Base-by-base conservation (phyloP, 2,329 filamentous ascomycete species). In the Boeremia exigua region DNA sequence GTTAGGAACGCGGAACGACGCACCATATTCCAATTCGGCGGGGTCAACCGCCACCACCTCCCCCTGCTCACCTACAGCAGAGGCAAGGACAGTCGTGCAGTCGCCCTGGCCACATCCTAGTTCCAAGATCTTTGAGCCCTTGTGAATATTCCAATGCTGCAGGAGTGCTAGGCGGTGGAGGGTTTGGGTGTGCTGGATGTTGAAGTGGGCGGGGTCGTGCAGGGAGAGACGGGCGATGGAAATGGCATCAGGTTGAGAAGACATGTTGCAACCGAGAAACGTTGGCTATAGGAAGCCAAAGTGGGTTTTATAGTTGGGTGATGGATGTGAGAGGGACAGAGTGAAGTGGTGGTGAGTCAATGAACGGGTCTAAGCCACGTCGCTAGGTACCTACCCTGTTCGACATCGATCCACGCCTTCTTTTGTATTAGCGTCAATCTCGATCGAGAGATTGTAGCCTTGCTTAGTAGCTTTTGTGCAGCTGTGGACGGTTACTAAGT, bases 91-190 rank as follows among this genome's bases (percentile, higher is more conserved):
- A 10, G 79, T 75, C 1, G 85, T 86, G 61, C 79, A 81, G 56
- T 83, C 83, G 2, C 84, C 85, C 61, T 87, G 85, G 1, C 84
- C 85, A 68, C 84, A 86, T 45, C 84, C 84, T 33, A 87, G 68
- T 65, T 87, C 85, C 1, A 87, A 76, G 6, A 86, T 67, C 3
- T 74, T 77, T 27, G 75, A 74, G 56, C 79, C 78, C 25, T 34
- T 28, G 14, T 38, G 32, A 12, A 72, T 62, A 10, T 54, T 52
- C 61, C 59, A 71, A 37, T 63, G 50, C 28, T 62, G 49, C 14
- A 70, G 37, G 19, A 73, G 59, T 9, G n/a, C 43, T 8, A 68
- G 19, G 46, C 68, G 67, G 36, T 70, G 67, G 19, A 37, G 32
- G 3, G 66, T 67, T 60, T 71, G 67, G 14, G 59, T 53, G 42